Conservation (phyloP, 73 alveolate genomes). For the Blepharisma japonicum region DNA sequence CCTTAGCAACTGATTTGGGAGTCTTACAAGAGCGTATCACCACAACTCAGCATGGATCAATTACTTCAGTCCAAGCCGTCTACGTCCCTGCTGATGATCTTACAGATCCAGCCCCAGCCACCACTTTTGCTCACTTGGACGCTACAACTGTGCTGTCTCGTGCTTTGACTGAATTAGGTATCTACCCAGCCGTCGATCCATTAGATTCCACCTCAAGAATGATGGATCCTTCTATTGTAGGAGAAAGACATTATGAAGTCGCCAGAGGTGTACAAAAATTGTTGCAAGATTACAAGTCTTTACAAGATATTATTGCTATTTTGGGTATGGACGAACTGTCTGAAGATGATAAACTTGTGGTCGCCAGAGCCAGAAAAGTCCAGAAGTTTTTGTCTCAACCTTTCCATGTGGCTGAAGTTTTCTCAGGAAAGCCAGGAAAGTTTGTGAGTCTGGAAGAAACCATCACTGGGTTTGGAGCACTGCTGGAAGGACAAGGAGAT, state of each 20-base stretch:
- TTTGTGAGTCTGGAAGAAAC: slow-evolving; percentile 83
- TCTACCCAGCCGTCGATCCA: slow-evolving; percentile 93
- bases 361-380: slow-evolving; percentile 95
- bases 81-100: slow-evolving; percentile 95
- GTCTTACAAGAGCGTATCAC: slow-evolving; percentile 93
- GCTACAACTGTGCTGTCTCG: slow-evolving; percentile 92
- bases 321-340: slow-evolving; percentile 91
- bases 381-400: slow-evolving; percentile 77
- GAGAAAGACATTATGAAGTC: slow-evolving; percentile 67
- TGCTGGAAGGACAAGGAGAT: slow-evolving; percentile 63
- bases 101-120: slow-evolving; percentile 97
- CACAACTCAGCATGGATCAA: slow-evolving; percentile 94
- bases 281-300: slow-evolving; percentile 85
- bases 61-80: slow-evolving; percentile 90
- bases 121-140: slow-evolving; percentile 94
- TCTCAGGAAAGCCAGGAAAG: slow-evolving; percentile 91
- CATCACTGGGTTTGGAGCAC: slow-evolving; percentile 73
- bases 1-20: slow-evolving; percentile 91
- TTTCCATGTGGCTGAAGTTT: slow-evolving; percentile 65
- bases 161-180: slow-evolving; percentile 87
- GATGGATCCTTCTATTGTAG: slow-evolving; percentile 85
- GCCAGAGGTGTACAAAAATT: slow-evolving; percentile 88
- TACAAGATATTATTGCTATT: slow-evolving; percentile 91
- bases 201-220: slow-evolving; percentile 84
- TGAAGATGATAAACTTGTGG: slow-evolving; percentile 94